Evolutionary conservation across 78 protist species (phyloP).

Genomic region (Cavenderia fasciculata): DNA sequence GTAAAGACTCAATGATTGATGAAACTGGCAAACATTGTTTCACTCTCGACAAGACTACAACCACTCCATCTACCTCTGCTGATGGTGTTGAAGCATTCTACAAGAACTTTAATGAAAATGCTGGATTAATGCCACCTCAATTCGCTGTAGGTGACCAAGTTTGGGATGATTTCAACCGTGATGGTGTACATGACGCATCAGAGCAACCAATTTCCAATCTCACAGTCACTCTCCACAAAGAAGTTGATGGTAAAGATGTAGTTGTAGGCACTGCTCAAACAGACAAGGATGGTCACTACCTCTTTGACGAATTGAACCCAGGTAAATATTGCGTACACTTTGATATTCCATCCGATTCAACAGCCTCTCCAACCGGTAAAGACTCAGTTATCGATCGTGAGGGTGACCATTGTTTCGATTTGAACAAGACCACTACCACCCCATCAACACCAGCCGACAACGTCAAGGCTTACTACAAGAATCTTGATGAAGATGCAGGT

Average conservation of each 20-base stretch:
- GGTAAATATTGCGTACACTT: neutral
- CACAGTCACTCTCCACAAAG: neutral
- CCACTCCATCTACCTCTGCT: neutral
- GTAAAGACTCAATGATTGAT: neutral
- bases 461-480: neutral
- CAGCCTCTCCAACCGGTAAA: no score
- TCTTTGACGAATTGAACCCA: neutral
- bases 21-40: slow-evolving; percentile 10
- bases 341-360: neutral
- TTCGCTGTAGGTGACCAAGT: slow-evolving; percentile 11
- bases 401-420: slow-evolving; percentile 5
- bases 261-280: no score
- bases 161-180: slow-evolving; percentile 24
- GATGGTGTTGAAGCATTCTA: slow-evolving; percentile 20
- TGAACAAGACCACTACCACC: neutral
- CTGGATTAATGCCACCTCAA: no score
- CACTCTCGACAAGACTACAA: neutral
- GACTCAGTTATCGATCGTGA: no score
- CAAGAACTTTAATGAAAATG: no score
- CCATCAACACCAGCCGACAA: neutral
- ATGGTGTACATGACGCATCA: neutral
- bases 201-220: slow-evolving; percentile 22
- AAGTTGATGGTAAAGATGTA: no score
- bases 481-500: slow-evolving; percentile 24
- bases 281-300: neutral